Evolutionary conservation across 176 grass and related monocot species (phyloP), one percentile per base, ranked within the genome.

Genomic region (Juncus inflexus): DNA sequence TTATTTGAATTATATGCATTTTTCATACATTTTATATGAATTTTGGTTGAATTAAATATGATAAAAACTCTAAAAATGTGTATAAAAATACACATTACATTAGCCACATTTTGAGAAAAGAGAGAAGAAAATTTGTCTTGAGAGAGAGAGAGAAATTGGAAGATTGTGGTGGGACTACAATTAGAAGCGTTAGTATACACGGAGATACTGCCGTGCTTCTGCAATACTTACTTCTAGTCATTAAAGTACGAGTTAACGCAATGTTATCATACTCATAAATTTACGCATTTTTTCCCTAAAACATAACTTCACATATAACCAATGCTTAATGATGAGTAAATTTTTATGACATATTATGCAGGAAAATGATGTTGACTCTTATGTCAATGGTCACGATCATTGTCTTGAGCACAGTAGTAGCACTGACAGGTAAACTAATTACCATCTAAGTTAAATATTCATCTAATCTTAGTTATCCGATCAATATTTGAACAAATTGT

Each of bases 381-480:
- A 89, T 36, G 14, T 95, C 68, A 95, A 95, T 37, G 85, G 90
- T 5, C 90, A 95, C 55, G 90, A 89, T 35, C 90, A 83, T 57
- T 89, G 85, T 82, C 79, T 95, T 0, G 69, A 89, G 76, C 90
- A 83, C 40, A 87, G 85, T 75, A 95, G 90, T 43, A 95, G 85
- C 42, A 83, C 74, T 10, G 79, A 88, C 85, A 95, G 90, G 90
- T 92, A 42, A 14, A 70, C 19, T 53, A 6, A 69, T 15, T 12
- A 37, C 2, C 42, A 35, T 53, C 19, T 6, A 9, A 45, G 4
- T 52, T 1, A 36, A 7, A 28, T 28, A 28, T 28, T 28, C 19
- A 28, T 28, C 19, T 28, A 28, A 28, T 28, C 19, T 28, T 28
- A 28, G 19, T 28, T 28, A 28, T 28, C 19, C 0, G 19, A 28